Percentiles rank a stretch among this genome's conserved stretches.
phyloP scores from a whole-genome alignment of 176 grass and related monocot genomes.

The bread wheat (Triticum aestivum) region DNA sequence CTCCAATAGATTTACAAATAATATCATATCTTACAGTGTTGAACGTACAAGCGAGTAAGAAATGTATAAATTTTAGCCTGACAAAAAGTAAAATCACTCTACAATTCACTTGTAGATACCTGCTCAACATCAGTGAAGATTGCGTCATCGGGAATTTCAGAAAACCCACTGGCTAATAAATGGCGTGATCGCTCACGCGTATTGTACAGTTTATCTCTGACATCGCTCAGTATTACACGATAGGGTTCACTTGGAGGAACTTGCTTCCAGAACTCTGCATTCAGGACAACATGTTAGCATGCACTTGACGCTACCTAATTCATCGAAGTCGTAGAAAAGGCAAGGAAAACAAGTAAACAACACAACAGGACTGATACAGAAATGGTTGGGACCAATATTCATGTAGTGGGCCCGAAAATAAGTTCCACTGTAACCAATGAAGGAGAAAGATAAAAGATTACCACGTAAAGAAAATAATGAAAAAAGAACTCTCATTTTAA shows the following conservation, averaged over 20 bases:
- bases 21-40: not conserved
- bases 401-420: not conserved
- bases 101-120: constrained; percentile 34
- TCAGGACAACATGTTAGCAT: constrained; percentile 37
- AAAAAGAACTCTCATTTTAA: not conserved
- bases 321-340: not conserved
- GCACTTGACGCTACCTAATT: constrained; percentile 2
- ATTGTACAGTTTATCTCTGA: constrained; percentile 92
- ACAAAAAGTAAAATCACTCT: not conserved
- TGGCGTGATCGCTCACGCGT: constrained; percentile 80
- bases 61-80: constrained; percentile 10
- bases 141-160: constrained; percentile 86
- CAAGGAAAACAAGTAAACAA: not conserved
- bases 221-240: constrained; percentile 85
- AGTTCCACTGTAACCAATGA: not conserved
- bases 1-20: not conserved
- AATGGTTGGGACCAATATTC: not conserved
- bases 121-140: constrained; percentile 83
- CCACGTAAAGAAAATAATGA: not conserved
- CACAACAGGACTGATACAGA: not conserved
- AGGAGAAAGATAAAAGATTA: not conserved
- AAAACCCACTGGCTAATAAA: constrained; percentile 88
- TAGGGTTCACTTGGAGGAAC: constrained; percentile 92
- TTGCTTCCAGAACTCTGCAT: constrained; percentile 97
- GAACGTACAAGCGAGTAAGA: not conserved